These are phyloP conservation scores for Luvunga scandens DNA, from an alignment of 345 rosid genomes.

Conservation along the genomic window DNA sequence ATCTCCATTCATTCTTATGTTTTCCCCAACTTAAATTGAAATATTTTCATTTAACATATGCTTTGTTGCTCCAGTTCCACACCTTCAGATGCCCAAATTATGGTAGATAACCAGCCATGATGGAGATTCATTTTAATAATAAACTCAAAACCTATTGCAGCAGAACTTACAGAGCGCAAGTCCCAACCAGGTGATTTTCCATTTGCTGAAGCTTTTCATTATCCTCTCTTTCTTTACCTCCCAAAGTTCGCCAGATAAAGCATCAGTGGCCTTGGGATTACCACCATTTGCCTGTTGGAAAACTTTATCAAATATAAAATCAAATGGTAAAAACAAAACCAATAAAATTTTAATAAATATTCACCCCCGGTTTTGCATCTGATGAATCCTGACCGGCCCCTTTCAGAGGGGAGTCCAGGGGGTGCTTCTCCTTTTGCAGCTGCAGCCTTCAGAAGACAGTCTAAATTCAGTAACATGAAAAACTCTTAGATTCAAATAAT, in stretches of 20 bases:
- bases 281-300: slow-evolving; percentile 72
- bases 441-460: slow-evolving; percentile 69
- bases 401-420: slow-evolving; percentile 96
- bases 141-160: not conserved
- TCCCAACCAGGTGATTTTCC: slow-evolving; percentile 96
- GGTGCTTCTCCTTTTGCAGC: slow-evolving; percentile 99
- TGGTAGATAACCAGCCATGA: not conserved
- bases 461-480: slow-evolving; percentile 17
- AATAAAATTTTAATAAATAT: slow-evolving; percentile 13
- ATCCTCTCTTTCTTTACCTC: slow-evolving; percentile 84
- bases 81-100: not conserved
- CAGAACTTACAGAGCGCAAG: slow-evolving; percentile 90
- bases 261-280: slow-evolving; percentile 79
- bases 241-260: slow-evolving; percentile 97
- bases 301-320: slow-evolving; percentile 13
- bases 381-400: slow-evolving; percentile 98
- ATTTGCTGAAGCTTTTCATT: slow-evolving; percentile 68
- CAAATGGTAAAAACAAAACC: slow-evolving; percentile 7
- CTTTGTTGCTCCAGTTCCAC: not conserved
- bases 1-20: not conserved
- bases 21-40: not conserved
- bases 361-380: slow-evolving; percentile 81
- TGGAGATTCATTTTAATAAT: not conserved
- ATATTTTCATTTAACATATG: not conserved
- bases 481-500: not conserved